Evolutionary conservation across 257 asterid genomes (phyloP).

Genomic region (Lantana camara): DNA sequence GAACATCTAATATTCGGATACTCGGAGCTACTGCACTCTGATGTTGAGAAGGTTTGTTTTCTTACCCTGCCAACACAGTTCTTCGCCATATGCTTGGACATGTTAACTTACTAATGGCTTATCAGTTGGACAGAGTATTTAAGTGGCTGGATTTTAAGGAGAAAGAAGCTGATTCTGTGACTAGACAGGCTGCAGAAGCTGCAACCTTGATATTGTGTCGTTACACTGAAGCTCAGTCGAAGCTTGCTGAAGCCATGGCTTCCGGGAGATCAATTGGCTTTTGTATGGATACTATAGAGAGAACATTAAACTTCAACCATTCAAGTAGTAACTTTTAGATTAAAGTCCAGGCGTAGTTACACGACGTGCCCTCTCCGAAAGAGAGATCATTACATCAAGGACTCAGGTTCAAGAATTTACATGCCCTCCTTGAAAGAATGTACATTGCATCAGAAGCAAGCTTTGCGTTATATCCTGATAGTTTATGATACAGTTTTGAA

Average conservation of each 20-base stretch:
- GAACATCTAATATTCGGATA: slow-evolving; percentile 65
- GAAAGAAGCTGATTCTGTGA: slow-evolving; percentile 37
- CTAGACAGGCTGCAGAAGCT: slow-evolving; percentile 48
- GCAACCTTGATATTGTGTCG: slow-evolving; percentile 39
- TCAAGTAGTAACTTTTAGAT: neutral
- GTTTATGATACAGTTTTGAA: too few relatives aligned
- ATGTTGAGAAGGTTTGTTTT: slow-evolving; percentile 60
- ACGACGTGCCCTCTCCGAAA: too few relatives aligned
- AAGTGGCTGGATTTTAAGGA: slow-evolving; percentile 44
- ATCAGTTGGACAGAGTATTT: slow-evolving; percentile 55
- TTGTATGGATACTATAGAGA: slow-evolving; percentile 62
- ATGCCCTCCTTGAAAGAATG: too few relatives aligned
- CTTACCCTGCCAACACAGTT: neutral
- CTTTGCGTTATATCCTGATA: too few relatives aligned
- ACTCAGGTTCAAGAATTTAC: too few relatives aligned
- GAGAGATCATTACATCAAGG: too few relatives aligned
- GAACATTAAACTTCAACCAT: slow-evolving; percentile 21
- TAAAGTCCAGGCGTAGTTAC: too few relatives aligned
- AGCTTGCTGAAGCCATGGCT: slow-evolving; percentile 65
- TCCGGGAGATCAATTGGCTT: slow-evolving; percentile 59
- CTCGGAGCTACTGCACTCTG: slow-evolving; percentile 71
- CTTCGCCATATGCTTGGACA: neutral
- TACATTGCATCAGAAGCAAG: too few relatives aligned
- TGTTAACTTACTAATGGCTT: slow-evolving; percentile 16
- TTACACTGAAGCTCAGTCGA: slow-evolving; percentile 44